Evolutionary conservation across 345 rosid species (phyloP).

Genomic region (Luvunga scandens): DNA sequence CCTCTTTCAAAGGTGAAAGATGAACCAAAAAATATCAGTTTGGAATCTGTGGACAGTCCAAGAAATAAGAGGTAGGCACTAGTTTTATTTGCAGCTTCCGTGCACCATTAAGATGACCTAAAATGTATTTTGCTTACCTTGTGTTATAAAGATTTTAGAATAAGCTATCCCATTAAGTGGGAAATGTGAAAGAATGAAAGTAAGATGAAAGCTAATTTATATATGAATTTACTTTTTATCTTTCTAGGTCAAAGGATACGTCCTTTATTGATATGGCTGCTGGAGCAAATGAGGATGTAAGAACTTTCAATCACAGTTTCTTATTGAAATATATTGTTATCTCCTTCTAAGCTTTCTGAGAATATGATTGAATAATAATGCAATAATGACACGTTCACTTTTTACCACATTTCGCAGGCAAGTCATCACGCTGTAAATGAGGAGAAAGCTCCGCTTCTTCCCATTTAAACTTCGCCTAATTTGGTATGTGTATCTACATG

Average conservation of each 20-base stretch:
- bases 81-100: not conserved
- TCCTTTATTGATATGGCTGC: constrained; percentile 30
- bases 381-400: not conserved
- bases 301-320: not conserved
- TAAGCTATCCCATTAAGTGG: not conserved
- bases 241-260: constrained; percentile 23
- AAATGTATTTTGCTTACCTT: not conserved
- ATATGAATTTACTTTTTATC: not conserved
- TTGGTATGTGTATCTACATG: constrained; percentile 4
- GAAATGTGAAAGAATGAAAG: not conserved
- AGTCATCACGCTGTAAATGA: constrained; percentile 20
- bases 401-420: constrained; percentile 16
- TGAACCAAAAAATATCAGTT: constrained; percentile 13
- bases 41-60: constrained; percentile 15
- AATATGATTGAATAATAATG: not conserved
- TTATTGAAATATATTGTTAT: not conserved
- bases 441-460: constrained; percentile 32
- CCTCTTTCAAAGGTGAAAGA: constrained; percentile 35
- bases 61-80: constrained; percentile 16
- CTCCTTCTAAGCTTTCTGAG: not conserved
- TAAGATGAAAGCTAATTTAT: not conserved
- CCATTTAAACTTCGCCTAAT: constrained; percentile 11
- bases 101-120: not conserved
- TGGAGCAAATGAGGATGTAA: constrained; percentile 33
- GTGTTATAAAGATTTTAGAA: not conserved